phyloP scores from a whole-genome alignment of 768 basidiomycete species.

The Lentinula lateritia region DNA sequence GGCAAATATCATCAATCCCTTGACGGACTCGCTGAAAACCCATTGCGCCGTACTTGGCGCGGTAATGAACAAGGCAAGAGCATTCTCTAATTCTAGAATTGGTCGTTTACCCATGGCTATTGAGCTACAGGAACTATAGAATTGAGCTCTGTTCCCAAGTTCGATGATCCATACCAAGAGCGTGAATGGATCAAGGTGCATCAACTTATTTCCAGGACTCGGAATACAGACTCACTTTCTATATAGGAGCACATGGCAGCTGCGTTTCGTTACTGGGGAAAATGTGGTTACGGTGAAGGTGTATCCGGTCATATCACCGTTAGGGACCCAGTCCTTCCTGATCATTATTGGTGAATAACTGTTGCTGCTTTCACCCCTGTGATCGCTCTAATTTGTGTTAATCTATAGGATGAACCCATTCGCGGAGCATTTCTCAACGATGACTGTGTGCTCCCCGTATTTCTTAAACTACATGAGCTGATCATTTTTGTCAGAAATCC shows the following conservation, averaged over 20 bases:
- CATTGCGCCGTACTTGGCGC: conserved; percentile 8
- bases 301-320: conserved; percentile 21
- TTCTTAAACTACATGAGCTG: not conserved
- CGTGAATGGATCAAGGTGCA: conserved; percentile 24
- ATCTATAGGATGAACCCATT: conserved; percentile 21
- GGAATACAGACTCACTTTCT: too few species aligned
- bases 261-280: conserved; percentile 19
- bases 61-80: conserved; percentile 8
- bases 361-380: not conserved
- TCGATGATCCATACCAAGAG: conserved; percentile 18
- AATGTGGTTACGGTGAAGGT: conserved; percentile 18
- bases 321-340: conserved; percentile 17
- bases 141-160: conserved; percentile 16
- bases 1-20: not conserved
- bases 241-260: conserved; percentile 20
- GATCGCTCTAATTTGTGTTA: not conserved
- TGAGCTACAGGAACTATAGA: conserved; percentile 12
- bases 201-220: not conserved
- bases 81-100: not conserved
- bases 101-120: too few species aligned
- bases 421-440: conserved; percentile 21
- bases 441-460: conserved; percentile 12
- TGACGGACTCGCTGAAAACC: conserved; percentile 5
- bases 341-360: conserved; percentile 18
- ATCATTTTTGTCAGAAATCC: conserved; percentile 13